Percentiles rank a stretch among this genome's conserved stretches.
Evolutionary conservation across 176 grass and related monocot genomes (phyloP).

Genomic region (Carex pumila): DNA sequence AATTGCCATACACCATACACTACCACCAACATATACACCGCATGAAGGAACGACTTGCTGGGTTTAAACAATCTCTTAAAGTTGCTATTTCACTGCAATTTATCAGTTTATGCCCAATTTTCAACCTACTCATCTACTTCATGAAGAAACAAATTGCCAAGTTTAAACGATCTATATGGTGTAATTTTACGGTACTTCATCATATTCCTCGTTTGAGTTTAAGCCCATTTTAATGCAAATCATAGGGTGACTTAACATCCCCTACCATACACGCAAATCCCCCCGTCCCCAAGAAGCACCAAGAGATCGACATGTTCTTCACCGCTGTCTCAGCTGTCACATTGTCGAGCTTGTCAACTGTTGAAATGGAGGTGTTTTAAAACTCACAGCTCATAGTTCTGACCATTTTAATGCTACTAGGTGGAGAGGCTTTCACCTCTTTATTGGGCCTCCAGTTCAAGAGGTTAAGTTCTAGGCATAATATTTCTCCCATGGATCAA

Average conservation of each 20-base stretch:
- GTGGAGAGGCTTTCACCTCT: conserved; percentile 50
- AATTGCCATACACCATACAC: neutral
- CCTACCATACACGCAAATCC: no score
- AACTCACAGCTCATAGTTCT: conserved; percentile 47
- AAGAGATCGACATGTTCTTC: conserved; percentile 42
- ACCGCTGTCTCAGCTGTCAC: conserved; percentile 58
- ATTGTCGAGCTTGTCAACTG: conserved; percentile 66
- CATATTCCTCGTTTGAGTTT: neutral
- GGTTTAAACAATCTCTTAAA: neutral
- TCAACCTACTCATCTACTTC: conserved; percentile 4
- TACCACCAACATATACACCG: neutral
- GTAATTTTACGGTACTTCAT: neutral
- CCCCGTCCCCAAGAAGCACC: neutral
- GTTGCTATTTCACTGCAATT: neutral
- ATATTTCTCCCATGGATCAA: neutral
- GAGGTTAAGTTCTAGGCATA: conserved; percentile 22
- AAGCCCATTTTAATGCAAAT: neutral
- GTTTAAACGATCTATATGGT: conserved; percentile 26
- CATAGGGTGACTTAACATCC: no score
- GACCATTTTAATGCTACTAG: conserved; percentile 44
- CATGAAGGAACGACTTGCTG: neutral
- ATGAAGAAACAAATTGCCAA: conserved; percentile 16
- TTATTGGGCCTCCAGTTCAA: conserved; percentile 27
- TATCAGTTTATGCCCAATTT: neutral
- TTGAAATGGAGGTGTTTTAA: conserved; percentile 72